These are phyloP conservation scores for Diaporthe vaccinii DNA, from an alignment of 2,329 filamentous ascomycete genomes.

Conservation along the genomic window DNA sequence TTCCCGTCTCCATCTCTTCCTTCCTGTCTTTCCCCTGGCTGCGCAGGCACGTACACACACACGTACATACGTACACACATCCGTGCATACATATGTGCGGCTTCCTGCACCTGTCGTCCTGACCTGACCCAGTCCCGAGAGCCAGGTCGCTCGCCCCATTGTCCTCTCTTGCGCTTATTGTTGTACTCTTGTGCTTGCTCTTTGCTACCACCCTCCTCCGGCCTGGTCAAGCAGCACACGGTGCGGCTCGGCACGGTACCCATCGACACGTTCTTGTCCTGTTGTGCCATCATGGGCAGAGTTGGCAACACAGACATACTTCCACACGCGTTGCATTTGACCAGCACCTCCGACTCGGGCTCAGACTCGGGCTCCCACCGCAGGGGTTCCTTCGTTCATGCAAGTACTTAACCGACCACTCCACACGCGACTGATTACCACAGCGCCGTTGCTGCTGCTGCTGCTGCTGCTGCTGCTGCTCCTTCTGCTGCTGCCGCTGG, in stretches of 20 bases:
- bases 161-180: constrained; percentile 9
- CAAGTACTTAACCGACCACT: constrained; percentile 42
- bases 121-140: constrained; percentile 38
- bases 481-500: neutral
- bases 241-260: constrained; percentile 11
- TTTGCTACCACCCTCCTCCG: neutral
- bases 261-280: constrained; percentile 15
- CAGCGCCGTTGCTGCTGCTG: neutral
- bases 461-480: neutral
- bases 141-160: constrained; percentile 17
- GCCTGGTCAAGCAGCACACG: constrained; percentile 20
- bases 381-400: constrained; percentile 49
- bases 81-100: neutral
- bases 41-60: neutral
- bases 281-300: neutral
- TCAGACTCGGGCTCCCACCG: constrained; percentile 44
- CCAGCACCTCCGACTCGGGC: constrained; percentile 10
- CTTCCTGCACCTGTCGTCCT: constrained; percentile 33
- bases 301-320: constrained; percentile 5
- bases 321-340: constrained; percentile 13
- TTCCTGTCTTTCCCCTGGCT: neutral
- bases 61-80: neutral
- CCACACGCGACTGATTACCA: constrained; percentile 33
- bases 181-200: neutral
- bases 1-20: neutral